phyloP scores from a whole-genome alignment of 352 stramenopile species.

The Phytophthora sansomeana region DNA sequence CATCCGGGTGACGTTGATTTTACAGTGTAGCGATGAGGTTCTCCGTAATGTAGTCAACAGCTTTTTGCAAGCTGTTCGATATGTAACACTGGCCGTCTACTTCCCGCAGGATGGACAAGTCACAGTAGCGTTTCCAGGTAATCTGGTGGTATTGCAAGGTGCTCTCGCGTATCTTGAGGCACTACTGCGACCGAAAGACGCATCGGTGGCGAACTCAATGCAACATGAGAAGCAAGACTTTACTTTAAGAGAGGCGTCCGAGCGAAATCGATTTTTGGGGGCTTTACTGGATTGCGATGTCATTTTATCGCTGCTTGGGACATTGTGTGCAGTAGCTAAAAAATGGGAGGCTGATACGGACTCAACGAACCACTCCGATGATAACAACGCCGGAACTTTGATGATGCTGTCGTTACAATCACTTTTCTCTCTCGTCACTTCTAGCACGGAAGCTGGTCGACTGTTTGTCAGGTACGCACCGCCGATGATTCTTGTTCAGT shows the following conservation, averaged over 20 bases:
- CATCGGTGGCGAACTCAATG: not conserved
- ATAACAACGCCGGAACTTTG: slow-evolving; percentile 1
- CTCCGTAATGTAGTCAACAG: slow-evolving; percentile 62
- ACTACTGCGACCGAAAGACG: slow-evolving; percentile 26
- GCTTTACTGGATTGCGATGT: slow-evolving; percentile 54
- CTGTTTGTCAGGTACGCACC: slow-evolving; percentile 25
- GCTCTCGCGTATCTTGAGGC: slow-evolving; percentile 36
- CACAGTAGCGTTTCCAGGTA: slow-evolving; percentile 35
- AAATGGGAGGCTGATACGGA: slow-evolving; percentile 13
- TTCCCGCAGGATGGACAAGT: slow-evolving; percentile 38
- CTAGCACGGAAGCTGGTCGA: slow-evolving; percentile 19
- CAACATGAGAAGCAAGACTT: not conserved
- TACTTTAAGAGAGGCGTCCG: slow-evolving; percentile 3
- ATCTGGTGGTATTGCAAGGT: slow-evolving; percentile 33
- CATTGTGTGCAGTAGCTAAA: slow-evolving; percentile 43
- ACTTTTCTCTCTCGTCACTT: slow-evolving; percentile 26
- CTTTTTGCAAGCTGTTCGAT: slow-evolving; percentile 61
- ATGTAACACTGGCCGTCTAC: slow-evolving; percentile 50
- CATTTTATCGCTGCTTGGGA: slow-evolving; percentile 48
- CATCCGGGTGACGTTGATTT: slow-evolving; percentile 38
- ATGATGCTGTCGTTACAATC: slow-evolving; percentile 24
- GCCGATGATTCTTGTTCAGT: not conserved
- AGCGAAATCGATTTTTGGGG: slow-evolving; percentile 40
- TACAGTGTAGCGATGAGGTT: slow-evolving; percentile 47
- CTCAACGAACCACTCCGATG: not conserved